These are phyloP conservation scores for Asclepias syriaca DNA, from an alignment of 257 asterid genomes.

Conservation along the genomic window DNA sequence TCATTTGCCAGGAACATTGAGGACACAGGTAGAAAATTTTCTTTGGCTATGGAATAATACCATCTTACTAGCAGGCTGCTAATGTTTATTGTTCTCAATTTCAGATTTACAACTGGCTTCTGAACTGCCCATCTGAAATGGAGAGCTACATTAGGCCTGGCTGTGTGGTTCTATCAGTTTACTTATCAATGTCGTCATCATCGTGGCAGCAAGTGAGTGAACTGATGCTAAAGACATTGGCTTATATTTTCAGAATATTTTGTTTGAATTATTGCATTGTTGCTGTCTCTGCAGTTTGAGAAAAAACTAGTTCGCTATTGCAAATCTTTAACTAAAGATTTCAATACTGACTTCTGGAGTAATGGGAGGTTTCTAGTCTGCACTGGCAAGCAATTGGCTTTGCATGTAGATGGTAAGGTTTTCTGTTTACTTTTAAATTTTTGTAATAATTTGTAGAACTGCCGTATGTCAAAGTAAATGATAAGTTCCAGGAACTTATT, in stretches of 20 bases:
- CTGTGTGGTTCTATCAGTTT: slow-evolving; percentile 69
- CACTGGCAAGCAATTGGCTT: slow-evolving; percentile 61
- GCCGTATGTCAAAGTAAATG: not conserved
- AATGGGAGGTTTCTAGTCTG: slow-evolving; percentile 59
- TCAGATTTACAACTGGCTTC: slow-evolving; percentile 83
- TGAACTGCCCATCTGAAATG: slow-evolving; percentile 86
- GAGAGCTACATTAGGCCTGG: slow-evolving; percentile 97
- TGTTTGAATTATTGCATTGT: slow-evolving; percentile 16
- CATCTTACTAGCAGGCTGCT: slow-evolving; percentile 9
- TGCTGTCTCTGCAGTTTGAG: slow-evolving; percentile 54
- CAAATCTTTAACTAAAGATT: slow-evolving; percentile 44
- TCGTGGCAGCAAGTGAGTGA: slow-evolving; percentile 80
- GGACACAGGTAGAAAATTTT: slow-evolving; percentile 51
- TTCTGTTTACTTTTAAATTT: not conserved
- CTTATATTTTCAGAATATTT: not conserved
- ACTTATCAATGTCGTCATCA: slow-evolving; percentile 64
- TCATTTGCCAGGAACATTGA: slow-evolving; percentile 73
- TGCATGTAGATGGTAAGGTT: slow-evolving; percentile 48
- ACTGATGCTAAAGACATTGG: slow-evolving; percentile 10
- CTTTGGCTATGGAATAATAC: not conserved
- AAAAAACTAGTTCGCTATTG: slow-evolving; percentile 48
- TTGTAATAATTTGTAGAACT: not conserved
- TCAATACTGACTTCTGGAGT: slow-evolving; percentile 64
- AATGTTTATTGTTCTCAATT: slow-evolving; percentile 11
- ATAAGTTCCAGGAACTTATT: not conserved